Evolutionary conservation across 257 asterid genomes (phyloP).

Genomic region (Vinca minor): DNA sequence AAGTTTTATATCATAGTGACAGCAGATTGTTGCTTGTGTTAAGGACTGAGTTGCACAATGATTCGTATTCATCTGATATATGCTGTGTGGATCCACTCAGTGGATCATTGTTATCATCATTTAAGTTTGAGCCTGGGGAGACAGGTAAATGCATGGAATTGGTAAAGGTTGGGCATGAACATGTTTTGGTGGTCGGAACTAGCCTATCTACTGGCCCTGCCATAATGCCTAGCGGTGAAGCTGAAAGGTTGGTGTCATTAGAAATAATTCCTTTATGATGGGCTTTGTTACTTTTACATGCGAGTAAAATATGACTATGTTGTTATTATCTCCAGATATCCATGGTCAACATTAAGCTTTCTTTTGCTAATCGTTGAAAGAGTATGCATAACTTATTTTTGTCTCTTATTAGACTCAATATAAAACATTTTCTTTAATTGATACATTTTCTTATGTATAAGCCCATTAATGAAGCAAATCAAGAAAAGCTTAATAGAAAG

Average conservation of each 20-base stretch:
- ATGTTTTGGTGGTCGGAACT: constrained; percentile 86
- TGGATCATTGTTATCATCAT: constrained; percentile 68
- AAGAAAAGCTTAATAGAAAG: too few species aligned
- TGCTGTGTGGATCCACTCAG: constrained; percentile 92
- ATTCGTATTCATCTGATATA: constrained; percentile 71
- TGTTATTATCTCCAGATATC: background rate
- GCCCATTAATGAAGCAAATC: too few species aligned
- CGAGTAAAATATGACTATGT: background rate
- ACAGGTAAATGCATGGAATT: constrained; percentile 95
- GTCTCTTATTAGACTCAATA: too few species aligned
- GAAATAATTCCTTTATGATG: background rate
- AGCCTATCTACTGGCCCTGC: constrained; percentile 84
- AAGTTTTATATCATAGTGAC: constrained; percentile 71
- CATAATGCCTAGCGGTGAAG: constrained; percentile 97
- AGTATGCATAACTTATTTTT: too few species aligned
- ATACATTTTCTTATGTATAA: too few species aligned
- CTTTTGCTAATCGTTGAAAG: too few species aligned
- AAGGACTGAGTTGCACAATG: constrained; percentile 76
- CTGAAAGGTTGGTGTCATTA: constrained; percentile 56
- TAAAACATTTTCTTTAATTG: too few species aligned
- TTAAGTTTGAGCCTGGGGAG: constrained; percentile 85
- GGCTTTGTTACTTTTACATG: background rate
- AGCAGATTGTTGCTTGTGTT: constrained; percentile 74
- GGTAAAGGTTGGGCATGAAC: constrained; percentile 65
- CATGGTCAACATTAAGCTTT: background rate